Percentiles rank a stretch among this genome's conserved stretches.
Evolutionary conservation across 2,329 filamentous ascomycete genomes (phyloP).

Genomic region (Cryoendolithus antarcticus): DNA sequence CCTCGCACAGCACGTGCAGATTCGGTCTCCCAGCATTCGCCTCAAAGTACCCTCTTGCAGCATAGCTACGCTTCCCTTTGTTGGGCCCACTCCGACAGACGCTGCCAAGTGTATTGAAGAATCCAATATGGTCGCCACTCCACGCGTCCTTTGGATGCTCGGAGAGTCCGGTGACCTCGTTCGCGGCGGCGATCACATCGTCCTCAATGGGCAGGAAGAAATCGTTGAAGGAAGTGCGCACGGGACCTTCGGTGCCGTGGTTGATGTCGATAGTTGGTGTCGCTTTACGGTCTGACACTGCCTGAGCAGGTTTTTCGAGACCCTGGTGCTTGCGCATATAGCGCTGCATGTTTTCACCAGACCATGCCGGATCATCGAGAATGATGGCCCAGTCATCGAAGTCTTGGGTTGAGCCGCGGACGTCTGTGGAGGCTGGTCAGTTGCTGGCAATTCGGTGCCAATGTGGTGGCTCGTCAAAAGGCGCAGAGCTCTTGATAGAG

Average conservation of each 20-base stretch:
- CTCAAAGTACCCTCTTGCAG: slow-evolving; percentile 25
- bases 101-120: slow-evolving; percentile 20
- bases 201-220: slow-evolving; percentile 23
- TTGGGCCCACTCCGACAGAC: slow-evolving; percentile 17
- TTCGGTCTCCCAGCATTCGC: slow-evolving; percentile 30
- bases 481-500: too few relatives aligned
- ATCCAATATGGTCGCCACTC: slow-evolving; percentile 25
- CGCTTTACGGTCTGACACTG: slow-evolving; percentile 15
- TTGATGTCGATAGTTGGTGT: slow-evolving; percentile 22
- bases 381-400: slow-evolving; percentile 36
- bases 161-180: slow-evolving; percentile 21
- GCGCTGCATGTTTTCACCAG: slow-evolving; percentile 33
- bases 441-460: too few relatives aligned
- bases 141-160: slow-evolving; percentile 27
- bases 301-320: slow-evolving; percentile 20
- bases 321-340: slow-evolving; percentile 31
- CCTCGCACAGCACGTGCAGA: slow-evolving; percentile 36
- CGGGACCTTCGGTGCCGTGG: slow-evolving; percentile 24
- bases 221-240: slow-evolving; percentile 25
- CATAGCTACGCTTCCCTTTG: slow-evolving; percentile 24
- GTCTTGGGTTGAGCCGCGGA: slow-evolving; percentile 32
- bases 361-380: slow-evolving; percentile 33
- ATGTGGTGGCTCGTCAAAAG: too few relatives aligned
- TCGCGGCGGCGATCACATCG: slow-evolving; percentile 23
- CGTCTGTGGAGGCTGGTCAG: slow-evolving; percentile 14